Conservation (phyloP, 1,284 basidiomycete genomes). For the Boletus mariae region DNA sequence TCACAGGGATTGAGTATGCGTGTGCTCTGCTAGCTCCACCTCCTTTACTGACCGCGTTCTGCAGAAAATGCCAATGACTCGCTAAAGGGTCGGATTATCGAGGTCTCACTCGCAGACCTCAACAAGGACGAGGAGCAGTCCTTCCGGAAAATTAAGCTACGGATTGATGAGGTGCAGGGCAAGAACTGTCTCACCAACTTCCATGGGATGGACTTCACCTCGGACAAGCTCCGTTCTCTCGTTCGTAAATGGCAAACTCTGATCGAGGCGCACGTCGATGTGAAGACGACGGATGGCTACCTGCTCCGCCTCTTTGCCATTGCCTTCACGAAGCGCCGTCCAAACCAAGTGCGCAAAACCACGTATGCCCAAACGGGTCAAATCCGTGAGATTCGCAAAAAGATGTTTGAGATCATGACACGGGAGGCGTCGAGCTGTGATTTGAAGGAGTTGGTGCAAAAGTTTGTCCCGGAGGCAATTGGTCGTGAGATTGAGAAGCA, state of each 20-base stretch:
- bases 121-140: constrained; percentile 99
- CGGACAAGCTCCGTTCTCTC: constrained; percentile 99
- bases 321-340: constrained; percentile 97
- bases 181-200: constrained; percentile 99
- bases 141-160: constrained; percentile 99
- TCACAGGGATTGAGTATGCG: constrained; percentile 93
- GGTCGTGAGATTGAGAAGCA: constrained; percentile 99
- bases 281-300: constrained; percentile 99
- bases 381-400: constrained; percentile 96
- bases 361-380: constrained; percentile 97
- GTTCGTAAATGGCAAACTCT: constrained; percentile 99
- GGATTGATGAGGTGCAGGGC: constrained; percentile 97
- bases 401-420: constrained; percentile 99
- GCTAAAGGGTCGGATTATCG: constrained; percentile 94
- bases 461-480: constrained; percentile 99
- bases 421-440: constrained; percentile 95
- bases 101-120: constrained; percentile 95
- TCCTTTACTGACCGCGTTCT: constrained; percentile 11
- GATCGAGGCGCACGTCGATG: constrained; percentile 98
- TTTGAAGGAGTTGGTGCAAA: constrained; percentile 96
- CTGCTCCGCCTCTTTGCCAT: constrained; percentile 98
- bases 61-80: constrained; percentile 98
- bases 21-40: constrained; percentile 20
- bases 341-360: constrained; percentile 97
- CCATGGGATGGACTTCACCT: constrained; percentile 99